Percentiles rank a stretch among this genome's conserved stretches.
These are phyloP conservation scores for Leersia perrieri DNA, from an alignment of 176 grass and related monocot genomes.

Conservation along the genomic window DNA sequence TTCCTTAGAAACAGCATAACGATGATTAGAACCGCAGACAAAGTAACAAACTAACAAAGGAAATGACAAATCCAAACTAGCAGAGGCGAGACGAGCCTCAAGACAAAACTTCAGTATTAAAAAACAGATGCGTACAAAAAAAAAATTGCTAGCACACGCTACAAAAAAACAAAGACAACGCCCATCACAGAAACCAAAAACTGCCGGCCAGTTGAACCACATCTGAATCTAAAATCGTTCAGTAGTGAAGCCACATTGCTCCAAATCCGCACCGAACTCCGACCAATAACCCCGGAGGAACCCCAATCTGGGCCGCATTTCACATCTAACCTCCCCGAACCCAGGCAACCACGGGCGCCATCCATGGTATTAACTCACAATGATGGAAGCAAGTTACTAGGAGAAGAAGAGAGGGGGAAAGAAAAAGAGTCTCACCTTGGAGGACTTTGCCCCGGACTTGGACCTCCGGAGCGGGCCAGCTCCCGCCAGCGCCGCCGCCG, in stretches of 20 bases:
- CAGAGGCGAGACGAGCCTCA: neutral
- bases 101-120: slow-evolving; percentile 26
- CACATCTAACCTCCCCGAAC: neutral
- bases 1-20: neutral
- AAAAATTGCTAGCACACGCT: neutral
- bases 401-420: neutral
- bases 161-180: slow-evolving; percentile 22
- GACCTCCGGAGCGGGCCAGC: slow-evolving; percentile 46
- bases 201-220: slow-evolving; percentile 6
- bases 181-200: slow-evolving; percentile 29
- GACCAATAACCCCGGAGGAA: neutral
- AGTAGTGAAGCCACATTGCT: slow-evolving; percentile 35
- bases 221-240: slow-evolving; percentile 37
- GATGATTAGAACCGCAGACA: neutral
- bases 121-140: slow-evolving; percentile 34
- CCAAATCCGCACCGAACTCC: slow-evolving; percentile 4
- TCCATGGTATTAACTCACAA: slow-evolving; percentile 8
- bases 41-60: slow-evolving; percentile 27
- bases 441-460: slow-evolving; percentile 71
- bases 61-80: slow-evolving; percentile 30
- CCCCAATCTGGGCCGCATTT: slow-evolving; percentile 12
- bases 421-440: slow-evolving; percentile 50
- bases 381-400: neutral
- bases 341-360: neutral
- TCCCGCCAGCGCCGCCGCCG: slow-evolving; percentile 33